Percentiles rank a stretch among this genome's conserved stretches.
These are phyloP conservation scores for Vachellia pachyceras DNA, from an alignment of 306 rosid genomes.

Conservation along the genomic window DNA sequence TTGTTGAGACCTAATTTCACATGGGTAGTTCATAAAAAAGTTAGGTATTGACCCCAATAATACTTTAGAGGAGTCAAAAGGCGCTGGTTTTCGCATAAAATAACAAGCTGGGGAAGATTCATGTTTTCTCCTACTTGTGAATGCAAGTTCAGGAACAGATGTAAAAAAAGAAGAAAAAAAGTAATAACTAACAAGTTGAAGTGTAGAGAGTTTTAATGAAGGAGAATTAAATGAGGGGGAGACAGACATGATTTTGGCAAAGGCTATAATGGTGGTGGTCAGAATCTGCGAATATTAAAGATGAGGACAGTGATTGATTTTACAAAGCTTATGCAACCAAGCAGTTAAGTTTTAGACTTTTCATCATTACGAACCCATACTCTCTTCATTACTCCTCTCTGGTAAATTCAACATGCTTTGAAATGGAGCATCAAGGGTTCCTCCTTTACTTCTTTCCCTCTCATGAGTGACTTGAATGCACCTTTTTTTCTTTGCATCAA, in stretches of 20 bases:
- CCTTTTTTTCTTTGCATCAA: slow-evolving; percentile 16
- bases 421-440: not conserved
- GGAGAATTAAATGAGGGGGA: slow-evolving; percentile 30
- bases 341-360: too few species aligned
- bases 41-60: not conserved
- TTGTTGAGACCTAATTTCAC: not conserved
- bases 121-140: not conserved
- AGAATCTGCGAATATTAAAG: slow-evolving; percentile 16
- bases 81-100: not conserved
- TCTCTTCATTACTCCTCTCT: not conserved
- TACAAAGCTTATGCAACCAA: not conserved
- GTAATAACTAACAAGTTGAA: not conserved
- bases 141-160: not conserved
- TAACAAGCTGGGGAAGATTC: not conserved
- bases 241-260: not conserved
- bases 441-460: not conserved
- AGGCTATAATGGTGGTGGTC: slow-evolving; percentile 9
- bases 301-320: slow-evolving; percentile 7
- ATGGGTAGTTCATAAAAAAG: not conserved
- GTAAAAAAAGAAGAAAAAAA: not conserved
- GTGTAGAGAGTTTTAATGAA: not conserved
- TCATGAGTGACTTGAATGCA: slow-evolving; percentile 19
- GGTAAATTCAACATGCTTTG: slow-evolving; percentile 12
- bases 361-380: not conserved
- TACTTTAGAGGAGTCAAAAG: not conserved